Percentiles rank a stretch among this genome's conserved stretches.
Evolutionary conservation across 176 grass and related monocot species (phyloP).

Genomic region (Ensete ventricosum): DNA sequence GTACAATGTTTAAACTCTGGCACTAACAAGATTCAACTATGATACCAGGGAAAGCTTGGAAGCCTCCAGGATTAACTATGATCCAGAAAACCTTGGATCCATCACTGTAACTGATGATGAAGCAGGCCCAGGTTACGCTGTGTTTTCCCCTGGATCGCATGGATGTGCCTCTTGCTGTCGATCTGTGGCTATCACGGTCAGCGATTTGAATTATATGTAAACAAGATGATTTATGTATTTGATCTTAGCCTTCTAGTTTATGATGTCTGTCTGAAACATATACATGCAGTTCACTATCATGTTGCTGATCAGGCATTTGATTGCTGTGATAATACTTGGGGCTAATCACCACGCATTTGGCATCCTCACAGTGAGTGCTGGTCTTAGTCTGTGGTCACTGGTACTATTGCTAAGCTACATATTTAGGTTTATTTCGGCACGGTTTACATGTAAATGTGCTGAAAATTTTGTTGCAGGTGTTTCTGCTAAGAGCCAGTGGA

Average conservation of each 20-base stretch:
- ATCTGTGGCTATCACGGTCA: conserved; percentile 40
- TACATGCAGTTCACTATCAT: conserved; percentile 40
- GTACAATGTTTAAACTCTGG: no score
- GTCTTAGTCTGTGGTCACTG: not conserved
- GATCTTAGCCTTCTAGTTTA: no score
- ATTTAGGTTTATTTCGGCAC: not conserved
- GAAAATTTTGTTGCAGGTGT: conserved; percentile 30
- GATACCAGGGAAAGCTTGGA: conserved; percentile 31
- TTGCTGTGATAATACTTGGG: conserved; percentile 35
- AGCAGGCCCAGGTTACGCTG: conserved; percentile 11
- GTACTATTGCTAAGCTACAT: not conserved
- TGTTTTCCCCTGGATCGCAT: conserved; percentile 20
- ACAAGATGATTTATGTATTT: no score
- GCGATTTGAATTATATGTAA: not conserved
- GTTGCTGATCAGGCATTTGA: conserved; percentile 50
- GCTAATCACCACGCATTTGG: conserved; percentile 42
- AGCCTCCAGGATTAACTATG: conserved; percentile 29
- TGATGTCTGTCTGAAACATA: not conserved
- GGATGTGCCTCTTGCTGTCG: conserved; percentile 36
- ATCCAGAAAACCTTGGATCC: conserved; percentile 6
- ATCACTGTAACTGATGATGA: not conserved
- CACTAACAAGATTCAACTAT: no score
- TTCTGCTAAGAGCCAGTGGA: conserved; percentile 50
- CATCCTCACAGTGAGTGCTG: conserved; percentile 38
- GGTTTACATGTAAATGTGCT: not conserved